Conservation (phyloP, 202 grass and related monocot species). For the Hordeum pubiflorum region DNA sequence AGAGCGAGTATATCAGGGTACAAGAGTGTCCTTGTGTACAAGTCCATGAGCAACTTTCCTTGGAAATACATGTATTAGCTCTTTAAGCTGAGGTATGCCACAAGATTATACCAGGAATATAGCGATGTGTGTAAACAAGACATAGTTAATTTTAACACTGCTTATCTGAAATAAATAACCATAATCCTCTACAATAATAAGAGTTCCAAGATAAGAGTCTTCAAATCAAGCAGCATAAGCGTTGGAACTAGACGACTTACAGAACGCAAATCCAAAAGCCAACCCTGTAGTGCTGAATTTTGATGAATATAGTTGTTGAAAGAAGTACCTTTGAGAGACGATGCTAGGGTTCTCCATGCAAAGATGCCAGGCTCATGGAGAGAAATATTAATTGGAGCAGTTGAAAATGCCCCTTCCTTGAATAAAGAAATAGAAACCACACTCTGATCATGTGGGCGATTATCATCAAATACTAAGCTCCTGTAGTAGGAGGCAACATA, state of each 20-base stretch:
- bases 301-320: constrained; percentile 23
- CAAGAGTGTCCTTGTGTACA: neutral
- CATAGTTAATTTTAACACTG: neutral
- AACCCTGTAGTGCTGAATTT: neutral
- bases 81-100: neutral
- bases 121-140: neutral
- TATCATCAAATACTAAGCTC: constrained; percentile 44
- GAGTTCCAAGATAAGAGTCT: neutral
- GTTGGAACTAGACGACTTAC: neutral
- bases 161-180: neutral
- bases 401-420: constrained; percentile 72
- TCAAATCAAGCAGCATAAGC: neutral
- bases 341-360: constrained; percentile 61
- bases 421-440: constrained; percentile 59
- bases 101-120: neutral
- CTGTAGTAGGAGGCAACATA: constrained; percentile 34
- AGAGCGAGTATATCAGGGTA: neutral
- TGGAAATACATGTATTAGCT: neutral
- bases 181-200: neutral
- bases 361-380: constrained; percentile 46
- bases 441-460: constrained; percentile 35
- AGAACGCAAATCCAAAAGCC: neutral
- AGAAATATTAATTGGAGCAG: constrained; percentile 55
- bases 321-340: constrained; percentile 55
- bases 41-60: neutral